Conservation (phyloP, 306 rosid species). For the Cyamopsis tetragonoloba region DNA sequence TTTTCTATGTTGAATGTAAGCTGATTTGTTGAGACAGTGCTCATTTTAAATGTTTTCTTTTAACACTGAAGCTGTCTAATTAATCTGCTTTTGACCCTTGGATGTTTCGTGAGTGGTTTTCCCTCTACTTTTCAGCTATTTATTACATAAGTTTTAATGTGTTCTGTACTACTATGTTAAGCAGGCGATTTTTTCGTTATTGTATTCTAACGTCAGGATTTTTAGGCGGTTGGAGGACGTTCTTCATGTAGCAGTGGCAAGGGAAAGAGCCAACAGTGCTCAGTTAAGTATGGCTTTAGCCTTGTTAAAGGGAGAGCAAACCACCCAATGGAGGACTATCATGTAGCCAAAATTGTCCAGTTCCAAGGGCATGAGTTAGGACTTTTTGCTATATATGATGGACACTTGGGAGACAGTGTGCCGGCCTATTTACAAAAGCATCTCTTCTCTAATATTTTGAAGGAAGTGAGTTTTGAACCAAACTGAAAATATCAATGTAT, state of each 20-base stretch:
- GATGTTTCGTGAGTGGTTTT: background rate
- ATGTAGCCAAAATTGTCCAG: constrained; percentile 63
- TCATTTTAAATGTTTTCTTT: background rate
- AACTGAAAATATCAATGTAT: background rate
- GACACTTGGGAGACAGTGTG: constrained; percentile 80
- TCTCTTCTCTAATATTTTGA: constrained; percentile 71
- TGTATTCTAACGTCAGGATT: constrained; percentile 16
- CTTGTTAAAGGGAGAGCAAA: constrained; percentile 85
- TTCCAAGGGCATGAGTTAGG: constrained; percentile 59
- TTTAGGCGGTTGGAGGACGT: constrained; percentile 69
- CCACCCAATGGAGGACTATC: constrained; percentile 92
- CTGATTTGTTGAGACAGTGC: background rate
- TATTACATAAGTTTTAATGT: too few relatives aligned
- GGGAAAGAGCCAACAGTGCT: constrained; percentile 60
- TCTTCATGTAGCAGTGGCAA: constrained; percentile 72
- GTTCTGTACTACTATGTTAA: constrained; percentile 1
- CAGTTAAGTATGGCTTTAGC: constrained; percentile 80
- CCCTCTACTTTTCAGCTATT: background rate
- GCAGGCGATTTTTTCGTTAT: background rate
- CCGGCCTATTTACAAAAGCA: constrained; percentile 77
- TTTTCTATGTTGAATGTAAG: background rate
- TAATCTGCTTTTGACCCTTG: background rate
- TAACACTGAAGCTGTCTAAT: constrained; percentile 1
- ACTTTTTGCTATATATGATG: constrained; percentile 85
- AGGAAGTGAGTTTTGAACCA: constrained; percentile 61